Conservation (phyloP, 768 basidiomycete species). For the Russula emetica region DNA sequence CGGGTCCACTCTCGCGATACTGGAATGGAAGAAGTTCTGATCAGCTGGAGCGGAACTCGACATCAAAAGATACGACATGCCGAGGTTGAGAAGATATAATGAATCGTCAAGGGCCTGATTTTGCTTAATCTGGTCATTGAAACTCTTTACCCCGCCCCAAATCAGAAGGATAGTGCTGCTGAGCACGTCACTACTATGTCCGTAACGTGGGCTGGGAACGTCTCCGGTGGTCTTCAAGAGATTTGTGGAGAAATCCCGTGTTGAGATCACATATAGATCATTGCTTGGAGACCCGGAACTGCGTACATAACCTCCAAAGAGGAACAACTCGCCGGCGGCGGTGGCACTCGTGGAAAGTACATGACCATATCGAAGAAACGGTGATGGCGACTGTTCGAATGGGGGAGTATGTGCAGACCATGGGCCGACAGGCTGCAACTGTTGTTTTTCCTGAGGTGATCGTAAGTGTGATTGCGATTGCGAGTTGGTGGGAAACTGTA, state of each 20-base stretch:
- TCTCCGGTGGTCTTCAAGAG: constrained; percentile 86
- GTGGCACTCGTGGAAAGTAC: constrained; percentile 77
- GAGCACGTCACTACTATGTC: constrained; percentile 84
- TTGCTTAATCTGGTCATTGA: too few species aligned
- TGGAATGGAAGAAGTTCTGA: constrained; percentile 32
- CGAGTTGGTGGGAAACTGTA: too few species aligned
- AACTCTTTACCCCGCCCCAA: constrained; percentile 92
- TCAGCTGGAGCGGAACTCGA: too few species aligned
- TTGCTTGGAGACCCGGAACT: constrained; percentile 68
- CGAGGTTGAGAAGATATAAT: too few species aligned
- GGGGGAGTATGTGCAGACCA: too few species aligned
- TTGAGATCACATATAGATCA: constrained; percentile 86
- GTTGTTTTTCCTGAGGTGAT: too few species aligned
- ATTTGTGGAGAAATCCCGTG: constrained; percentile 70
- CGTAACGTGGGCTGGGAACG: constrained; percentile 81
- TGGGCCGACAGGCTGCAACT: too few species aligned
- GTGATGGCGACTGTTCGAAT: constrained; percentile 50
- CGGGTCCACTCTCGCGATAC: constrained; percentile 94
- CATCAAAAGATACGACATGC: too few species aligned
- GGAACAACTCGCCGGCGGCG: constrained; percentile 79
- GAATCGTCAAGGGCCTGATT: constrained; percentile 84
- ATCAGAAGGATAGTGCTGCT: constrained; percentile 93
- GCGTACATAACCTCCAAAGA: constrained; percentile 94
- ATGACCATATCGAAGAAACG: constrained; percentile 95
- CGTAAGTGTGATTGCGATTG: too few species aligned